phyloP scores from a whole-genome alignment of 202 grass and related monocot species.

The Setaria viridis region DNA sequence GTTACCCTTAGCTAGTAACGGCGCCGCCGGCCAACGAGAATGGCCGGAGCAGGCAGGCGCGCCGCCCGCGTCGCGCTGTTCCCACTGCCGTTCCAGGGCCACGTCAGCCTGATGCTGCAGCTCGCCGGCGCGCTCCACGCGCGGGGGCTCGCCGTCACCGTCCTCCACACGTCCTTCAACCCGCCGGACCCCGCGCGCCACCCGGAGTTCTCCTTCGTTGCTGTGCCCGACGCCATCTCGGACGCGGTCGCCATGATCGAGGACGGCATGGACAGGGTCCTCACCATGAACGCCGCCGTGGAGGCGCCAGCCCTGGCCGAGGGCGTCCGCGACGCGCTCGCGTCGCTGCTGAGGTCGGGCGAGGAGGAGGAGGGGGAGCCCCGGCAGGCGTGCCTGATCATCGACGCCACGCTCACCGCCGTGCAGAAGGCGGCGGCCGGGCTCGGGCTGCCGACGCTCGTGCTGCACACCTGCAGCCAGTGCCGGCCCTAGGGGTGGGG shows the following conservation, averaged over 20 bases:
- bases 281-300: slow-evolving; percentile 46
- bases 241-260: not conserved
- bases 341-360: not conserved
- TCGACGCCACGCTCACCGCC: slow-evolving; percentile 45
- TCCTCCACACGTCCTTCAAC: slow-evolving; percentile 50
- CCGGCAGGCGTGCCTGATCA: slow-evolving; percentile 46
- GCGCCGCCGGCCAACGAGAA: not conserved
- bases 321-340: slow-evolving; percentile 29
- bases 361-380: not conserved
- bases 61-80: slow-evolving; percentile 41
- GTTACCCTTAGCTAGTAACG: not conserved
- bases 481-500: too few species aligned
- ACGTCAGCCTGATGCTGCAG: slow-evolving; percentile 67
- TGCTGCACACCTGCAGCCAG: slow-evolving; percentile 51
- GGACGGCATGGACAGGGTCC: slow-evolving; percentile 12
- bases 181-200: slow-evolving; percentile 27
- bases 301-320: slow-evolving; percentile 35
- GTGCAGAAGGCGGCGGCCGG: slow-evolving; percentile 31
- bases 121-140: slow-evolving; percentile 58
- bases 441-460: slow-evolving; percentile 51
- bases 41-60: not conserved
- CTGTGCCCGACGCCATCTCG: slow-evolving; percentile 23
- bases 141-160: slow-evolving; percentile 33
- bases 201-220: slow-evolving; percentile 37
- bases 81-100: slow-evolving; percentile 66